Evolutionary conservation across 2,329 filamentous ascomycete genomes (phyloP).

Genomic region (Sporothrix phasma): DNA sequence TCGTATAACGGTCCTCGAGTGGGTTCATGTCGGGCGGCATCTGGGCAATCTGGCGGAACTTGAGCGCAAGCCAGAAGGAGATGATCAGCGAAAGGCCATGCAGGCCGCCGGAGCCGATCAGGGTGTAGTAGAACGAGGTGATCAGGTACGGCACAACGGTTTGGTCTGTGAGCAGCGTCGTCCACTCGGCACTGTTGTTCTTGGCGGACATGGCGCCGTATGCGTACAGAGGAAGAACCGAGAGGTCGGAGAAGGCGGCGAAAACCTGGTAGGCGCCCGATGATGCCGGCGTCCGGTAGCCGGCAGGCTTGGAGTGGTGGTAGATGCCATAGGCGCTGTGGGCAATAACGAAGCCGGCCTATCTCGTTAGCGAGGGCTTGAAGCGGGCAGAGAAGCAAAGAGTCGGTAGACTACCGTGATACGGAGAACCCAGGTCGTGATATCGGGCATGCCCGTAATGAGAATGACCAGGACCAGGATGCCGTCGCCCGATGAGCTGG

Average conservation of each 20-base stretch:
- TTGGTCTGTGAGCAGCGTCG: conserved; percentile 53
- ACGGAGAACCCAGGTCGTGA: conserved; percentile 65
- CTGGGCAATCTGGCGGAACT: conserved; percentile 71
- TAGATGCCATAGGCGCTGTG: conserved; percentile 71
- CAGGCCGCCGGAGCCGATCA: conserved; percentile 53
- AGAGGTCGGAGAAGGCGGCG: conserved; percentile 59
- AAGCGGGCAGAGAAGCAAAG: not conserved
- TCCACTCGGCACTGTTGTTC: conserved; percentile 47
- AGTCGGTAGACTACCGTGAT: conserved; percentile 57
- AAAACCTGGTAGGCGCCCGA: conserved; percentile 87
- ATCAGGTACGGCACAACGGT: conserved; percentile 50
- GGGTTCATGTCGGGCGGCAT: conserved; percentile 95
- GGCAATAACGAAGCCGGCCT: conserved; percentile 67
- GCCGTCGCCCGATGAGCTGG: conserved; percentile 61
- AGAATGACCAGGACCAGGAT: conserved; percentile 68
- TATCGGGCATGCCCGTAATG: conserved; percentile 54
- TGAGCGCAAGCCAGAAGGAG: conserved; percentile 63
- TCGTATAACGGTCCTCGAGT: conserved; percentile 74
- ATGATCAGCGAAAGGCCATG: conserved; percentile 62
- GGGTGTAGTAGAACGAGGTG: conserved; percentile 56
- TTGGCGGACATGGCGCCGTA: conserved; percentile 42
- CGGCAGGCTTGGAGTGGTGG: conserved; percentile 63
- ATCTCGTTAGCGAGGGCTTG: not conserved
- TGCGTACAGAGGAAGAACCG: conserved; percentile 44
- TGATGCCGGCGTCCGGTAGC: conserved; percentile 63